Evolutionary conservation across 176 grass and related monocot genomes (phyloP).

Genomic region (Rhipidocladum racemiflorum): DNA sequence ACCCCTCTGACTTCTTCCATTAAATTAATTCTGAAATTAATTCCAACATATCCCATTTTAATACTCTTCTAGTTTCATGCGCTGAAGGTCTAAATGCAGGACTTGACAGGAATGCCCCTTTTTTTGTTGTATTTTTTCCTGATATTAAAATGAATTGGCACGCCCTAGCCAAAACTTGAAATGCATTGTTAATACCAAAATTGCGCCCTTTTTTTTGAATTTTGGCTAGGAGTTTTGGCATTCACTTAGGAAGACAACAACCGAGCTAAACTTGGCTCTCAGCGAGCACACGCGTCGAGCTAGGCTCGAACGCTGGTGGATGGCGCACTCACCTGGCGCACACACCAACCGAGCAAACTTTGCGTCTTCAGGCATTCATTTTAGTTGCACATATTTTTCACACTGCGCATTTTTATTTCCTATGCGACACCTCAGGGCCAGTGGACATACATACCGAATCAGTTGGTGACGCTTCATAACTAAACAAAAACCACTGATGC

Average conservation of each 20-base stretch:
- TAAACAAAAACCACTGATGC: background rate
- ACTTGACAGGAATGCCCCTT: background rate
- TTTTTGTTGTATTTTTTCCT: background rate
- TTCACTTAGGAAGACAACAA: no score
- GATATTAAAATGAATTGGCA: background rate
- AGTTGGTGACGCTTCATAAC: background rate
- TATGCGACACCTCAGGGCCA: background rate
- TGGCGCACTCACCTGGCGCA: no score
- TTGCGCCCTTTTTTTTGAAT: no score
- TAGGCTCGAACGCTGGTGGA: no score
- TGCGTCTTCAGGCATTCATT: background rate
- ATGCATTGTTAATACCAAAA: background rate
- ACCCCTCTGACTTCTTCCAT: no score
- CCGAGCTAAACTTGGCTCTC: no score
- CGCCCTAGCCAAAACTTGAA: background rate
- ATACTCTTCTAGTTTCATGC: background rate
- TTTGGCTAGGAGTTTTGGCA: no score
- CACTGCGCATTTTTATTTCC: background rate
- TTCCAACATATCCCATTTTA: no score
- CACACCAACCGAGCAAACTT: no score
- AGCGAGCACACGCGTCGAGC: no score
- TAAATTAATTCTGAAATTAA: no score
- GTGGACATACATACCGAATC: background rate
- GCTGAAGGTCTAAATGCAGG: background rate
- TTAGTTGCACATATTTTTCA: background rate